Percentiles rank a stretch among this genome's conserved stretches.
Evolutionary conservation across 768 basidiomycete species (phyloP).

Genomic region (Rhizopogon sp.): DNA sequence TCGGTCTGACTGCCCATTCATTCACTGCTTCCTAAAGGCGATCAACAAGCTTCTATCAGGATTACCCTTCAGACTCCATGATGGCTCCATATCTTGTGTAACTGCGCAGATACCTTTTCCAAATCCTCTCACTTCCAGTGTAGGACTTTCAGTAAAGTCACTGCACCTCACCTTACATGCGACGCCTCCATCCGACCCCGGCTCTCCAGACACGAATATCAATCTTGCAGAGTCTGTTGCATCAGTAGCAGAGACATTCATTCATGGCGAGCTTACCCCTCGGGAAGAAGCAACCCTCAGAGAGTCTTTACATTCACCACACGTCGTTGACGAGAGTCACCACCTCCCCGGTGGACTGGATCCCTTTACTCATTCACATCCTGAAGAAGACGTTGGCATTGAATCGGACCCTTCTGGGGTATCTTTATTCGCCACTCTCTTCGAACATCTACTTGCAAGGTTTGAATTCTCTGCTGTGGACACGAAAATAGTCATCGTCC

Average conservation of each 20-base stretch:
- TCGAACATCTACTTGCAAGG: constrained; percentile 72
- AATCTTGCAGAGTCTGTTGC: constrained; percentile 76
- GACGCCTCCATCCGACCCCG: constrained; percentile 8
- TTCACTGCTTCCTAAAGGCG: constrained; percentile 43
- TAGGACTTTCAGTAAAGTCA: constrained; percentile 66
- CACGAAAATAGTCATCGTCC: constrained; percentile 63
- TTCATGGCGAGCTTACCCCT: constrained; percentile 74
- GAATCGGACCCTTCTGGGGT: constrained; percentile 70
- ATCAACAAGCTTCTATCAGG: constrained; percentile 66
- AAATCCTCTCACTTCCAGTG: constrained; percentile 70
- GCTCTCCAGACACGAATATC: constrained; percentile 13
- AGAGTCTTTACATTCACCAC: constrained; percentile 54
- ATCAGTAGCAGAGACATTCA: constrained; percentile 81
- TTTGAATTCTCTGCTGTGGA: constrained; percentile 75
- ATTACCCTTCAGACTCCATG: constrained; percentile 62
- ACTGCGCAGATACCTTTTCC: constrained; percentile 82
- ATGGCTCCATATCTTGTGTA: constrained; percentile 70
- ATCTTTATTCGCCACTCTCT: constrained; percentile 74
- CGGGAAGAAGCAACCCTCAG: constrained; percentile 68
- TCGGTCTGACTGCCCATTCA: constrained; percentile 6
- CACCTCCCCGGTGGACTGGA: constrained; percentile 67
- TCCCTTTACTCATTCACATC: constrained; percentile 37
- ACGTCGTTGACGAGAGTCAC: constrained; percentile 29
- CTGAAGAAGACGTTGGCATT: constrained; percentile 12
- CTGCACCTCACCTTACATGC: constrained; percentile 65